Base-by-base conservation (phyloP, 768 basidiomycete genomes). In the Mycena sanguinolenta region DNA sequence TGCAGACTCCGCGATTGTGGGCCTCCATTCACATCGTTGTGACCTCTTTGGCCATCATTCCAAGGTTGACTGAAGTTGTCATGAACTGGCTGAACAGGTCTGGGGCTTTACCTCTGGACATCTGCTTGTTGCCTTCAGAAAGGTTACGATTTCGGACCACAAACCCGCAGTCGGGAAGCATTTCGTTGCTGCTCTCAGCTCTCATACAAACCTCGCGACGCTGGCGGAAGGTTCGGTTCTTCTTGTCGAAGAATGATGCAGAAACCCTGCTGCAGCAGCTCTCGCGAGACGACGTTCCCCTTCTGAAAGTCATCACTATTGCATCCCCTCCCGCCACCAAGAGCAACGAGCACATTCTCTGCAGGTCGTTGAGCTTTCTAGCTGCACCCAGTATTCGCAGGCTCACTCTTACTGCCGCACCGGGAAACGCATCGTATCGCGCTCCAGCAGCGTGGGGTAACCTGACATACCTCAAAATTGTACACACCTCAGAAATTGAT, bases 241-340 rank as follows among this genome's bases (percentile, higher is more conserved):
- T 52, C 50, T 52, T 52, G 50, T 27, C 25, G 50, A 52, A 52
- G 50, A 52, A 52, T 52, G 50, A 28, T 52, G 50, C 50, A 52
- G 50, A 52, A 52, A 52, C 50, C 36, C 36, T 38, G 36, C 36
- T 38, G 50, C 50, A 21, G 21, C 50, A 52, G 21, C 21, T 52
- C 50, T 21, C 50, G 50, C 50, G 13, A n/a, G n/a, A n/a, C n/a
- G n/a, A n/a, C n/a, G n/a, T n/a, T n/a, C n/a, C n/a, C n/a, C n/a
- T n/a, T n/a, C n/a, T n/a, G n/a, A n/a, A n/a, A n/a, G n/a, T n/a
- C n/a, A n/a, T n/a, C n/a, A n/a, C n/a, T n/a, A n/a, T n/a, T n/a
- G n/a, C n/a, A n/a, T n/a, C n/a, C n/a, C n/a, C n/a, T n/a, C n/a
- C n/a, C n/a, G n/a, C n/a, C n/a, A n/a, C n/a, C n/a, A n/a, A n/a